phyloP scores from a whole-genome alignment of 106 monocot genomes.

The Apostasia ramifera region DNA sequence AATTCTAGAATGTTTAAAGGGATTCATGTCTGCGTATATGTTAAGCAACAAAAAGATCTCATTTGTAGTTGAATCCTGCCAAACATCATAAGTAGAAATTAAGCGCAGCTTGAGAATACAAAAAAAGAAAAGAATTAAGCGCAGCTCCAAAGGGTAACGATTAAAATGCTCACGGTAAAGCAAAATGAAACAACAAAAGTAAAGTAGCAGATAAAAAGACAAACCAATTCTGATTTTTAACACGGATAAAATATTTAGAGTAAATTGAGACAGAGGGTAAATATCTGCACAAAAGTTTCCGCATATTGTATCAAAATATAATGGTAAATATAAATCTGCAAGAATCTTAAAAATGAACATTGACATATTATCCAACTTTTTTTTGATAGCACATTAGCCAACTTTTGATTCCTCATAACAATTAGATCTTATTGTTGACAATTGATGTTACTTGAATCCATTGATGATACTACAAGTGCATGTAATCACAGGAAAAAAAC shows the following conservation, averaged over 20 bases:
- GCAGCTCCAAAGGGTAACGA: background rate
- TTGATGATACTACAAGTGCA: background rate
- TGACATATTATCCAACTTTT: too few relatives aligned
- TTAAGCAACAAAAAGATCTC: constrained; percentile 6
- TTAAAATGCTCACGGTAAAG: background rate
- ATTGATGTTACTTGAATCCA: background rate
- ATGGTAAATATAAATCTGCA: background rate
- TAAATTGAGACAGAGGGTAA: background rate
- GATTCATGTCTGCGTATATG: background rate
- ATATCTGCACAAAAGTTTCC: background rate
- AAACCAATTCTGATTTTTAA: background rate
- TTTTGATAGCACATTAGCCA: background rate
- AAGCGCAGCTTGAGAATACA: background rate
- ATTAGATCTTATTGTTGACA: background rate
- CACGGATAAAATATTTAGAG: background rate
- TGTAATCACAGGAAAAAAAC: background rate
- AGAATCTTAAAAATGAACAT: background rate
- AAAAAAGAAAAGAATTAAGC: background rate
- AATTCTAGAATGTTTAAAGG: background rate
- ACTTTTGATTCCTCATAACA: background rate
- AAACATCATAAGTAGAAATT: background rate
- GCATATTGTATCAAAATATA: background rate
- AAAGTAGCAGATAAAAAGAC: background rate
- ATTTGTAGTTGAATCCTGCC: constrained; percentile 12
- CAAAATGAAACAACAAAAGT: background rate